Evolutionary conservation across 2,329 filamentous ascomycete genomes (phyloP).

Genomic region (Monilinia vaccinii-corymbosi): DNA sequence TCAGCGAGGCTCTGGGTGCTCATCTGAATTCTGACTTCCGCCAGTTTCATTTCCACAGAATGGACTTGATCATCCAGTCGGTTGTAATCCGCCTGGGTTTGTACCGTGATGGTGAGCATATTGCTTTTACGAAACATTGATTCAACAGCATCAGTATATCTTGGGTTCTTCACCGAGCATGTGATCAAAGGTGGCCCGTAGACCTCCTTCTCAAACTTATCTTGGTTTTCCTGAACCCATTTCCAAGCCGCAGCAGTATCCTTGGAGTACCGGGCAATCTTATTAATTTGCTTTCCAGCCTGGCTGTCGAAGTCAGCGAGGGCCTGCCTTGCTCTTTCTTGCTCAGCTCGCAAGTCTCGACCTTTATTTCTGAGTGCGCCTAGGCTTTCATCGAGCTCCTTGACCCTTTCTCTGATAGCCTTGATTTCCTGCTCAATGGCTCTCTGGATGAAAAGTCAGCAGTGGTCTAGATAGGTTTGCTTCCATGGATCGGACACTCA

Average conservation of each 20-base stretch:
- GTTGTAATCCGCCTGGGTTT: constrained; percentile 65
- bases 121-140: constrained; percentile 44
- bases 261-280: constrained; percentile 49
- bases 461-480: background rate
- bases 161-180: constrained; percentile 52
- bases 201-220: constrained; percentile 51
- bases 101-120: constrained; percentile 60
- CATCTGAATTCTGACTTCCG: constrained; percentile 57
- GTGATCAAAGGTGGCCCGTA: constrained; percentile 57
- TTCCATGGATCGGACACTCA: constrained; percentile 34
- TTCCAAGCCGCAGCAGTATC: constrained; percentile 66
- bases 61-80: constrained; percentile 60
- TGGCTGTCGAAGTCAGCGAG: constrained; percentile 59
- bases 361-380: constrained; percentile 27
- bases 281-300: constrained; percentile 61
- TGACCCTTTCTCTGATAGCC: constrained; percentile 38
- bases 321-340: constrained; percentile 36
- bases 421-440: constrained; percentile 48
- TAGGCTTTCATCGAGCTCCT: constrained; percentile 21
- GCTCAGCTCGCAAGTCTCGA: constrained; percentile 33
- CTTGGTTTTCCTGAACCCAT: constrained; percentile 68
- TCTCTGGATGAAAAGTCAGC: constrained; percentile 32
- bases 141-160: constrained; percentile 51
- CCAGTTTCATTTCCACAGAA: constrained; percentile 48
- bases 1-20: constrained; percentile 39